These are phyloP conservation scores for Phytophthora syringae DNA, from an alignment of 352 stramenopile genomes.

Conservation along the genomic window DNA sequence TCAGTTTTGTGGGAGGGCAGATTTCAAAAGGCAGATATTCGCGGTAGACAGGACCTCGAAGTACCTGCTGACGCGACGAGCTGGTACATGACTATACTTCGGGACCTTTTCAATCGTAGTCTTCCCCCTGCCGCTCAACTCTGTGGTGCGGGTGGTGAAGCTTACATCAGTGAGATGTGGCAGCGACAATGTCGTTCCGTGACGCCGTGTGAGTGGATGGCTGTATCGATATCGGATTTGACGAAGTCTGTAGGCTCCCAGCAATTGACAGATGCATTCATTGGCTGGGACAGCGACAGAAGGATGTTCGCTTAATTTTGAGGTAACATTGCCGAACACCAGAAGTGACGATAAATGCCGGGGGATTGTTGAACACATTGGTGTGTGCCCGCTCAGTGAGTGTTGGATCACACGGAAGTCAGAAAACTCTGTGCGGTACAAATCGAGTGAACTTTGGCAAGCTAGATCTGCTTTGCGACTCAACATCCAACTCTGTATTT, in stretches of 20 bases:
- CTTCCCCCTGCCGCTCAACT: background rate
- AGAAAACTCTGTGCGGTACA: background rate
- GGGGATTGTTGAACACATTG: no score
- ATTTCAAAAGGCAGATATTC: background rate
- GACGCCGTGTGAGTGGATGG: background rate
- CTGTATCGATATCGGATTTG: background rate
- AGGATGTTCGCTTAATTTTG: no score
- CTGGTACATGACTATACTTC: background rate
- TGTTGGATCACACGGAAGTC: no score
- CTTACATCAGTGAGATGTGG: background rate
- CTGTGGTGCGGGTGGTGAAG: background rate
- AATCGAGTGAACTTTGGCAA: background rate
- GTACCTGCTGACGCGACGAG: background rate
- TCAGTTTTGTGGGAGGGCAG: background rate
- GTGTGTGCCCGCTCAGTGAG: no score
- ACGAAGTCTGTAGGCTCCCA: background rate
- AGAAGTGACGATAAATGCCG: no score
- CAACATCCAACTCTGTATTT: background rate
- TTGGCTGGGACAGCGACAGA: no score
- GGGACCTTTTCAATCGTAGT: background rate
- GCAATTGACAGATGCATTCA: background rate
- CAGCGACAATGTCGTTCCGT: background rate
- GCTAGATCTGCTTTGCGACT: background rate
- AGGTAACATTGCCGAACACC: no score
- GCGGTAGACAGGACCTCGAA: background rate